phyloP scores from a whole-genome alignment of 1,284 basidiomycete genomes.

The Cutaneotrichosporon spelunceum region DNA sequence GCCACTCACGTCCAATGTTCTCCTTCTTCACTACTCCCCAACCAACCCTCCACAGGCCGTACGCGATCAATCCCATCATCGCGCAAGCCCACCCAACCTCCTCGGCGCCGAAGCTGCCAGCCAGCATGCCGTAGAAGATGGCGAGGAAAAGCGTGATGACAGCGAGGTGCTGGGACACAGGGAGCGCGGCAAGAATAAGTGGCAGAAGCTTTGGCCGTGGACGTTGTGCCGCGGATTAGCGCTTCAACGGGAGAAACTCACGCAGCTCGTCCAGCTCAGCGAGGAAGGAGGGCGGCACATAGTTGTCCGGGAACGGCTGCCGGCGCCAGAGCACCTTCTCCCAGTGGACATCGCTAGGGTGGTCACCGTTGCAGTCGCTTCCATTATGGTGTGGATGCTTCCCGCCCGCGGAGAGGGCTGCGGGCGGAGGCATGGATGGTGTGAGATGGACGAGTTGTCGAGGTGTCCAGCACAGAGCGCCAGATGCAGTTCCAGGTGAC shows the following conservation, averaged over 20 bases:
- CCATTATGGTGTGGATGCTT: background rate
- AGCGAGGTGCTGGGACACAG: slow-evolving; percentile 79
- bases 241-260: slow-evolving; percentile 53
- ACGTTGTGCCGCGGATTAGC: slow-evolving; percentile 29
- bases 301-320: slow-evolving; percentile 76
- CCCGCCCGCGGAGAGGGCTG: slow-evolving; percentile 3
- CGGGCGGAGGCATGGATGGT: slow-evolving; percentile 1
- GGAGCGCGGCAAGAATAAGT: slow-evolving; percentile 67
- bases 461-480: background rate
- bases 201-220: slow-evolving; percentile 59
- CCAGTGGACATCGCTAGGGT: slow-evolving; percentile 54
- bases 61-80: slow-evolving; percentile 60
- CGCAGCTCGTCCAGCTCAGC: slow-evolving; percentile 72
- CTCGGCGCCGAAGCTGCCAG: slow-evolving; percentile 63
- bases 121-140: slow-evolving; percentile 70
- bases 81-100: slow-evolving; percentile 69
- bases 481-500: background rate
- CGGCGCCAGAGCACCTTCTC: slow-evolving; percentile 79
- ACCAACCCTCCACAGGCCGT: slow-evolving; percentile 58
- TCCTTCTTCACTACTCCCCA: slow-evolving; percentile 10
- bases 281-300: slow-evolving; percentile 75
- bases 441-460: background rate
- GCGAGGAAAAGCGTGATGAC: slow-evolving; percentile 77
- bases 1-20: slow-evolving; percentile 13
- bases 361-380: background rate